These are phyloP conservation scores for Phialocephala sp. DNA, from an alignment of 2,329 filamentous ascomycete species.

Conservation along the genomic window DNA sequence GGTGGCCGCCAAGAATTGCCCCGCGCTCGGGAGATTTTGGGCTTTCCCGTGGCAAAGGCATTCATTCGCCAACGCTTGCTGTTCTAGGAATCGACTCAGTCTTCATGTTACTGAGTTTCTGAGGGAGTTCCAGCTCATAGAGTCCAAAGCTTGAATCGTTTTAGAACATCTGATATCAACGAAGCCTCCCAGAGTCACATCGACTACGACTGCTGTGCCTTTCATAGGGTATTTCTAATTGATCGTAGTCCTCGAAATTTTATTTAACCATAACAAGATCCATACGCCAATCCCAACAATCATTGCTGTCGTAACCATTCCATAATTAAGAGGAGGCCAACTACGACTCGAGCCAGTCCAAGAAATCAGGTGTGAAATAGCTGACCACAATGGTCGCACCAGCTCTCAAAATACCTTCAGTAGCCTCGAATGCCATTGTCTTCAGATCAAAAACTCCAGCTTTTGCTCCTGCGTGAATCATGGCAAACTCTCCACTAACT, in stretches of 20 bases:
- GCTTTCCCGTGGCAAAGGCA: not conserved
- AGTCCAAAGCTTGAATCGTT: no score
- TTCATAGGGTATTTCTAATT: slow-evolving; percentile 1
- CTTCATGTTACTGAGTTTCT: not conserved
- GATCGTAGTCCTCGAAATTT: slow-evolving; percentile 5
- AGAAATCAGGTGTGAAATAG: slow-evolving; percentile 88
- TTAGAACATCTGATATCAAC: not conserved
- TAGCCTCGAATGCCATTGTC: slow-evolving; percentile 92
- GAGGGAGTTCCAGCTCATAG: no score
- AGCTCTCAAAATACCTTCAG: slow-evolving; percentile 89
- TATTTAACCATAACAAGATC: not conserved
- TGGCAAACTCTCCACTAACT: slow-evolving; percentile 95
- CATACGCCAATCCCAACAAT: slow-evolving; percentile 18
- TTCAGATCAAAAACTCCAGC: slow-evolving; percentile 96
- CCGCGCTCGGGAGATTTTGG: slow-evolving; percentile 12
- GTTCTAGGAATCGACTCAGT: not conserved
- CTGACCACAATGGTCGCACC: slow-evolving; percentile 92
- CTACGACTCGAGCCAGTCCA: slow-evolving; percentile 67
- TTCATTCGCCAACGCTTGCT: not conserved
- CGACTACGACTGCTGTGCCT: not conserved
- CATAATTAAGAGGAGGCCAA: not conserved
- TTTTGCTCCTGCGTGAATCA: slow-evolving; percentile 96
- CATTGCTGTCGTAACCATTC: slow-evolving; percentile 24
- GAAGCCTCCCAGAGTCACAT: not conserved
- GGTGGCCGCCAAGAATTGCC: slow-evolving; percentile 13